Evolutionary conservation across 441 rosid species (phyloP).

Genomic region (Arabidopsis lyrata): DNA sequence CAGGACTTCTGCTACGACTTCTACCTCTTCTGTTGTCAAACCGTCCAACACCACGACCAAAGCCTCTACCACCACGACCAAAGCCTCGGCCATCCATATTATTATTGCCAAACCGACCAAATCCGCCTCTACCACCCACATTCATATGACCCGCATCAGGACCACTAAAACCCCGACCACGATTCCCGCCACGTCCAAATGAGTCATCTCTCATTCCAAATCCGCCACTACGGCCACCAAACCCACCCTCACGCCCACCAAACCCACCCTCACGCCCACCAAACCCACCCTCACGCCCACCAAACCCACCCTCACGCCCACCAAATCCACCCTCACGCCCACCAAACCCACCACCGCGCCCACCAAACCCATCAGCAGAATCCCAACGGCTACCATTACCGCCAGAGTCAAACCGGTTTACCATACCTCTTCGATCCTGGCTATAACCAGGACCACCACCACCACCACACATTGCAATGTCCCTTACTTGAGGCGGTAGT

Average conservation of each 20-base stretch:
- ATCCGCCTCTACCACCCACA: constrained; percentile 70
- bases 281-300: constrained; percentile 62
- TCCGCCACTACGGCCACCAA: constrained; percentile 57
- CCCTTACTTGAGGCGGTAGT: constrained; percentile 85
- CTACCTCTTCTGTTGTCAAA: constrained; percentile 86
- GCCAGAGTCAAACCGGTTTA: constrained; percentile 69
- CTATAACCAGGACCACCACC: constrained; percentile 56
- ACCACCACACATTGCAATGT: constrained; percentile 88
- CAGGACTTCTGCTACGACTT: constrained; percentile 82
- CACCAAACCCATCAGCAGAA: constrained; percentile 58
- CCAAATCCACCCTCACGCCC: constrained; percentile 55
- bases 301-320: constrained; percentile 46
- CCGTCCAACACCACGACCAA: constrained; percentile 61
- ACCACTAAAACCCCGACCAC: constrained; percentile 75
- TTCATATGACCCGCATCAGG: constrained; percentile 55
- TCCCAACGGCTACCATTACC: constrained; percentile 82
- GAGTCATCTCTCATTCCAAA: constrained; percentile 68
- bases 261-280: constrained; percentile 63
- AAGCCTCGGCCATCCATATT: constrained; percentile 71
- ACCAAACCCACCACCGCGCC: constrained; percentile 61
- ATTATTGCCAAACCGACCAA: constrained; percentile 62
- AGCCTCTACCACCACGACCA: constrained; percentile 71
- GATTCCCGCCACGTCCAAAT: constrained; percentile 68
- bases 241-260: constrained; percentile 58
- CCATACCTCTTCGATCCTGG: constrained; percentile 74